These are phyloP conservation scores for Narthecium ossifragum DNA, from an alignment of 106 monocot species.

Conservation along the genomic window DNA sequence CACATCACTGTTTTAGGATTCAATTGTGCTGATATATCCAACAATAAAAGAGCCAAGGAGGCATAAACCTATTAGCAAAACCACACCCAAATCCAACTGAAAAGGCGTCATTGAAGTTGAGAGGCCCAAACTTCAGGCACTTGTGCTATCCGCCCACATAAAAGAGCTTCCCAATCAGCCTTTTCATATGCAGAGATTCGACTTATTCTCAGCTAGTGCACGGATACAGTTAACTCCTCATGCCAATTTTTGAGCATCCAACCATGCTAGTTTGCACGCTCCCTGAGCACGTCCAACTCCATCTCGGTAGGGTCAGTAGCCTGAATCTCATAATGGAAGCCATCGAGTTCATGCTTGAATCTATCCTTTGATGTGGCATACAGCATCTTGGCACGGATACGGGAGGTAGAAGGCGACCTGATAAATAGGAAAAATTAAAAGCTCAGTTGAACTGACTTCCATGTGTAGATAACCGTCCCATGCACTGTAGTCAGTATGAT, in stretches of 20 bases:
- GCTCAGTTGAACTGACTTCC: too few species aligned
- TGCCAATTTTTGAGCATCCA: not conserved
- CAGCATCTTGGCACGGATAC: conserved; percentile 43
- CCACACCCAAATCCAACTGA: too few species aligned
- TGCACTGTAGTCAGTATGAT: too few species aligned
- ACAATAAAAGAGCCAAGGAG: too few species aligned
- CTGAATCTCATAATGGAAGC: conserved; percentile 41
- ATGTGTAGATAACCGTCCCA: too few species aligned
- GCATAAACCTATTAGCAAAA: too few species aligned
- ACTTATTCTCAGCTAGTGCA: too few species aligned
- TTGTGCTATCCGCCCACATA: not conserved
- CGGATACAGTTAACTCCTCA: too few species aligned
- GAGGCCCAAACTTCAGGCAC: not conserved
- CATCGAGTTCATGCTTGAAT: conserved; percentile 39
- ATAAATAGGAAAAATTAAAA: too few species aligned
- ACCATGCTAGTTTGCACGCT: conserved; percentile 23
- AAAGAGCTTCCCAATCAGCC: not conserved
- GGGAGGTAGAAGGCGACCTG: conserved; percentile 33
- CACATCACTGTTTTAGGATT: too few species aligned
- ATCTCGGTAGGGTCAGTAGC: conserved; percentile 39
- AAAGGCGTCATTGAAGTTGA: not conserved
- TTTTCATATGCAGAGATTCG: not conserved
- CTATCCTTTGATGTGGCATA: conserved; percentile 40
- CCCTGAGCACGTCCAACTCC: conserved; percentile 35
- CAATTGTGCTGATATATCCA: too few species aligned